Evolutionary conservation across 331 rosid species (phyloP), one percentile per base, ranked within the genome.

Genomic region (Malus hybrid): DNA sequence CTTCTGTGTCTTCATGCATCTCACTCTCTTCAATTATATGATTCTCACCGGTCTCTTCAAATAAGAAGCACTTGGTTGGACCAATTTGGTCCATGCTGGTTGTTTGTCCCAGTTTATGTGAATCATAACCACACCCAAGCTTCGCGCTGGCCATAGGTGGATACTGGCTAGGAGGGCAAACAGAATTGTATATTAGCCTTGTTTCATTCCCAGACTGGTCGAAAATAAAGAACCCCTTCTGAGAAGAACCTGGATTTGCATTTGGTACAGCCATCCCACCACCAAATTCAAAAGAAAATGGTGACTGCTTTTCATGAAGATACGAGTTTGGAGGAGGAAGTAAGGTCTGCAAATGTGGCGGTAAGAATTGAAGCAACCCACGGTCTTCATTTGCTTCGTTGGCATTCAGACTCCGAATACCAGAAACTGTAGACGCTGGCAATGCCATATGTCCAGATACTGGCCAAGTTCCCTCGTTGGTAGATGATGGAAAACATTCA

Each of bases 1-100:
- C 98, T 76, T 89, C 95, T 2, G 97, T 89, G 84, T 93, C 88
- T 84, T 93, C 98, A 76, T 85, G 98, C 93, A 93, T 84, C 81
- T 87, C 98, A 78, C 90, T 90, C 82, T 80, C 90, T 44, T 84
- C 87, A 72, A 60, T 29, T 7, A 73, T 56, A 3, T 63, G 53
- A 63, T 83, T 83, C 66, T 79, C 77, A 75, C 26, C 74, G 10
- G 78, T 73, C 36, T 50, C 80, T 63, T 78, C 66, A 18, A 6
- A 26, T 3, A 72, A 73, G 57, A 48, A 15, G 73, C 53, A 71
- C 65, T 78, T 63, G 33, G 55, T 19, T 18, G 77, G 66, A 65
- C 68, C 66, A 75, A n/a, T 67, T 64, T 34, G 56, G 22, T 77
- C 69, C 63, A 42, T 62, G 63, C 64, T 61, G 39, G 48, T 63